Percentiles rank a stretch among this genome's conserved stretches.
phyloP scores from a whole-genome alignment of 805 yeast species.

The Babjeviella inositovora region DNA sequence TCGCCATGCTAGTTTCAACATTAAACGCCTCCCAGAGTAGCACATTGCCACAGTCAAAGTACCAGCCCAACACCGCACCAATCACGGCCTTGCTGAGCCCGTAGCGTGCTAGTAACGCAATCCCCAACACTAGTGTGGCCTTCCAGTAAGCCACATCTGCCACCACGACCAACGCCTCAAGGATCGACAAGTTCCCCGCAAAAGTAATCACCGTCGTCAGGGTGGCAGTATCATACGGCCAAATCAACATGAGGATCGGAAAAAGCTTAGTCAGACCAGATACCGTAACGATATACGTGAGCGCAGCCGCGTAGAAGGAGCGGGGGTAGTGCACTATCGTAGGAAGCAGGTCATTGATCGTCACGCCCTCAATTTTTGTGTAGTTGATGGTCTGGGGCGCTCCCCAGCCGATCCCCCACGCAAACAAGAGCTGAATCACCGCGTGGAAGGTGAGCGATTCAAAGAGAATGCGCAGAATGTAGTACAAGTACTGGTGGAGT shows the following conservation, averaged over 20 bases:
- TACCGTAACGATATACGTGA: too few species aligned
- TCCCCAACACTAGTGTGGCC: too few species aligned
- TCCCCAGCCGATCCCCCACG: too few species aligned
- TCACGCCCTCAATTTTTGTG: constrained; percentile 11
- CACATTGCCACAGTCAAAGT: too few species aligned
- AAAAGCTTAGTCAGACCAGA: constrained; percentile 71
- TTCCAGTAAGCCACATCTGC: too few species aligned
- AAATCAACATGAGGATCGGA: constrained; percentile 85
- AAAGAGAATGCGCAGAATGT: constrained; percentile 31
- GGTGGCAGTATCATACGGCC: constrained; percentile 86
- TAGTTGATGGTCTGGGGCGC: constrained; percentile 1
- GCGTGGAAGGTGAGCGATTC: constrained; percentile 24
- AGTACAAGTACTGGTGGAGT: constrained; percentile 35
- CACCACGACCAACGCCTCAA: constrained; percentile 33
- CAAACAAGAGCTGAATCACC: constrained; percentile 10
- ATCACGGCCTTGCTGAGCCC: too few species aligned
- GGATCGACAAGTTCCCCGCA: constrained; percentile 42
- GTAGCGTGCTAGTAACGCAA: too few species aligned
- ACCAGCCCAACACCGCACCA: too few species aligned
- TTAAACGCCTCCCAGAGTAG: too few species aligned
- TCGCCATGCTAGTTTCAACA: too few species aligned
- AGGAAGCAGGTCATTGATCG: constrained; percentile 33
- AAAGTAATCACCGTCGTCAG: constrained; percentile 43
- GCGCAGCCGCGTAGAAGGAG: too few species aligned
- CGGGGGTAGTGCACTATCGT: too few species aligned